Evolutionary conservation across 1,139 yeast genomes (phyloP), one percentile per base, ranked within the genome.

Genomic region (Arxiozyma telluris): DNA sequence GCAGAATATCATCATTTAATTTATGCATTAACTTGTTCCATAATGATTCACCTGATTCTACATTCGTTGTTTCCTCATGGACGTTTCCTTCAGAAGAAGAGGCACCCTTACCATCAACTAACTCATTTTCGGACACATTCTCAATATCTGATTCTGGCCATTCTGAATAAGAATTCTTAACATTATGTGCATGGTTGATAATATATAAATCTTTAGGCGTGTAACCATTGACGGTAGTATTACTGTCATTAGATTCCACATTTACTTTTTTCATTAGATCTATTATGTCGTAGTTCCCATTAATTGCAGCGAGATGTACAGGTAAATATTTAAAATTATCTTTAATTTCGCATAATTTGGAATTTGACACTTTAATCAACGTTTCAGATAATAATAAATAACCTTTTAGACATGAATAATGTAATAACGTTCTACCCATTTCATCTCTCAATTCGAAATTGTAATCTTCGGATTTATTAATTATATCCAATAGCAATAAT

Each of bases 321-420:
- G 98, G 96, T 0, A 96, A 85, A 60, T 82, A 79, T 1, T 96
- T 96, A 67, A 85, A 87, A 50, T 78, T 76, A 68, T 91, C 98
- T 61, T 79, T 80, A 42, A 78, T 72, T 67, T 88, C 94, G 50
- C 86, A 76, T 63, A 87, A 79, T 39, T 95, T 90, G 4, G 96
- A 96, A 64, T 43, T 30, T 15, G 50, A 46, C 45, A 42, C 82
- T 84, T 39, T 81, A 81, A 90, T 74, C 63, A 91, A 76, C 47
- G 83, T 81, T 44, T 79, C 74, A 21, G 83, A 79, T 54, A 91
- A 76, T 47, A 77, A 76, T 49, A 73, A 69, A 64, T 87, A 88
- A 44, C 90, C 90, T 68, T 85, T 81, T 59, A 86, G 71, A 22
- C 93, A 79, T 0, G 97, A 87, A 61, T 91, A 76, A 70, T 91